Evolutionary conservation across 441 rosid genomes (phyloP), one percentile per base, ranked within the genome.

Genomic region (Eutrema salsugineum): DNA sequence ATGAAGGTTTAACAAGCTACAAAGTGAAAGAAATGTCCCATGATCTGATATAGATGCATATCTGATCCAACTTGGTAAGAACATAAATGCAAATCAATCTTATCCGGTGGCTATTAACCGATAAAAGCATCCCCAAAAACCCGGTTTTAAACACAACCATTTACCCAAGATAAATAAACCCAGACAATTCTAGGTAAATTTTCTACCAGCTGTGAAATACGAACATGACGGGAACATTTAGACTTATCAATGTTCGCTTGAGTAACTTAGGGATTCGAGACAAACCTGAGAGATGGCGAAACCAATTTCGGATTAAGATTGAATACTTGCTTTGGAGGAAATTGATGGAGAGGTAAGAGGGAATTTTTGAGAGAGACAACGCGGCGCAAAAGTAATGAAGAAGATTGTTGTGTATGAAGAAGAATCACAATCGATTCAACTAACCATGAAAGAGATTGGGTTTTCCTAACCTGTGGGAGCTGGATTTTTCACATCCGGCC

Each of bases 71-170:
- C 43, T 15, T 39, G 61, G 62, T 57, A 63, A 49, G 32, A 51
- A 17, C 30, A 65, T 47, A 70, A 76, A 64, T 57, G 63, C 63
- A 8, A 62, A 30, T 54, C 17, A n/a, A 63, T 42, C 49, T 51
- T 42, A 58, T 67, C 33, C 38, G 15, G 47, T 46, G 8, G n/a
- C n/a, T n/a, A n/a, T n/a, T n/a, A 42, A 40, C 55, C 36, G 38
- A 28, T 49, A 12, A 17, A 68, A 67, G 43, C 1, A 2, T 20
- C n/a, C 22, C 11, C 15, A n/a, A 6, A 36, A 61, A 14, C 73
- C 61, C 39, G 24, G 56, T 66, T 66, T n/a, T n/a, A n/a, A n/a
- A n/a, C n/a, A n/a, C n/a, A n/a, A n/a, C n/a, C n/a, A n/a, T n/a
- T n/a, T n/a, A n/a, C n/a, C n/a, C n/a, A 17, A 28, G n/a, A 10